Evolutionary conservation across 2,329 filamentous ascomycete genomes (phyloP).

Genomic region (Chaetomium globosum): DNA sequence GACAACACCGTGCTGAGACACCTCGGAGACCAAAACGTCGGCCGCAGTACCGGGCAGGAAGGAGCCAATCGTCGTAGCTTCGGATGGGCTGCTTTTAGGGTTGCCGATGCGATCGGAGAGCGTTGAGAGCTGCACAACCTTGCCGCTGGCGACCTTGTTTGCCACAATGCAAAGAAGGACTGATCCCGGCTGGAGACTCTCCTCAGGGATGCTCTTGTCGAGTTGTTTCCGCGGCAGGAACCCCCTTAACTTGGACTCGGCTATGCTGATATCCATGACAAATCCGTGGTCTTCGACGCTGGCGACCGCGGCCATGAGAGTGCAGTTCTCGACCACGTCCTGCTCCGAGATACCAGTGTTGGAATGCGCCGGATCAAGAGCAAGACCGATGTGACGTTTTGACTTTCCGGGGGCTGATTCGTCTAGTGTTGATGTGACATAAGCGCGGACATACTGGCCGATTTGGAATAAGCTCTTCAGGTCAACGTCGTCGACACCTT

Average conservation of each 20-base stretch:
- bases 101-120: conserved; percentile 70
- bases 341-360: conserved; percentile 75
- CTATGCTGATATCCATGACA: conserved; percentile 86
- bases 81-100: conserved; percentile 64
- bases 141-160: conserved; percentile 73
- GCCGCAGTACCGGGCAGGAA: conserved; percentile 92
- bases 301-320: conserved; percentile 81
- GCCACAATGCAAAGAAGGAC: conserved; percentile 83
- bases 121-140: conserved; percentile 83
- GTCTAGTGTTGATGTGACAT: conserved; percentile 76
- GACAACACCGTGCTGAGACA: conserved; percentile 71
- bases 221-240: conserved; percentile 87
- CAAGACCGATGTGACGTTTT: conserved; percentile 84
- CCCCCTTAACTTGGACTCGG: conserved; percentile 68
- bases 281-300: conserved; percentile 97
- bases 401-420: conserved; percentile 61
- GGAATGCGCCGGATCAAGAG: conserved; percentile 74
- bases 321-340: conserved; percentile 73
- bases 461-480: conserved; percentile 74
- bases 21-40: conserved; percentile 79
- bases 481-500: conserved; percentile 64
- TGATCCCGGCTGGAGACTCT: conserved; percentile 75
- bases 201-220: conserved; percentile 64
- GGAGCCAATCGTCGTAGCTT: conserved; percentile 83
- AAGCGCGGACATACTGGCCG: conserved; percentile 86